phyloP scores from a whole-genome alignment of 345 rosid genomes.

The Psidium guajava region DNA sequence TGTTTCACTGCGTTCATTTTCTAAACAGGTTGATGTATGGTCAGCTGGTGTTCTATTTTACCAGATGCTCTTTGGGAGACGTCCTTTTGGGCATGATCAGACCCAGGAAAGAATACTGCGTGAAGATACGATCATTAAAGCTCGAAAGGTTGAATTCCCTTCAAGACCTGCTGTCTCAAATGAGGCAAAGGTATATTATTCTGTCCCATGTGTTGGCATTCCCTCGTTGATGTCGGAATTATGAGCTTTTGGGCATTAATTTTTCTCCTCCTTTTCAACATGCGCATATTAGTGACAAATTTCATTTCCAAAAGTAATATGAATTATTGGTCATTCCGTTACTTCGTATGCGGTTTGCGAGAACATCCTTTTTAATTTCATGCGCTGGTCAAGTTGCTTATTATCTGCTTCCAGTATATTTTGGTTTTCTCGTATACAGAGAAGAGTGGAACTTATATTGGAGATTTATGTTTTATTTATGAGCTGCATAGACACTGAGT shows the following conservation, averaged over 20 bases:
- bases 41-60: constrained; percentile 89
- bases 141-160: constrained; percentile 93
- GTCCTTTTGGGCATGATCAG: constrained; percentile 99
- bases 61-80: constrained; percentile 90
- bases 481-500: background rate
- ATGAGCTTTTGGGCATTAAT: background rate
- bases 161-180: constrained; percentile 79
- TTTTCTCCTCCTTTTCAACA: background rate
- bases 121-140: constrained; percentile 94
- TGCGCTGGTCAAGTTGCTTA: background rate
- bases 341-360: background rate
- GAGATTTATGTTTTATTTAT: background rate
- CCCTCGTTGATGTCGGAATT: background rate
- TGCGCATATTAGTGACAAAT: background rate
- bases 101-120: constrained; percentile 90
- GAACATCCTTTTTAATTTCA: background rate
- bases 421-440: background rate
- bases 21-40: constrained; percentile 94
- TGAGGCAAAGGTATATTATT: constrained; percentile 76
- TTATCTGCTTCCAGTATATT: background rate
- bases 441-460: background rate
- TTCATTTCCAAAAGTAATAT: background rate
- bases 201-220: background rate
- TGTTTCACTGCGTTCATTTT: background rate
- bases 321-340: background rate